Evolutionary conservation across 75 land plant species (phyloP), one percentile per base, ranked within the genome.

Genomic region (Sequoia sempervirens): DNA sequence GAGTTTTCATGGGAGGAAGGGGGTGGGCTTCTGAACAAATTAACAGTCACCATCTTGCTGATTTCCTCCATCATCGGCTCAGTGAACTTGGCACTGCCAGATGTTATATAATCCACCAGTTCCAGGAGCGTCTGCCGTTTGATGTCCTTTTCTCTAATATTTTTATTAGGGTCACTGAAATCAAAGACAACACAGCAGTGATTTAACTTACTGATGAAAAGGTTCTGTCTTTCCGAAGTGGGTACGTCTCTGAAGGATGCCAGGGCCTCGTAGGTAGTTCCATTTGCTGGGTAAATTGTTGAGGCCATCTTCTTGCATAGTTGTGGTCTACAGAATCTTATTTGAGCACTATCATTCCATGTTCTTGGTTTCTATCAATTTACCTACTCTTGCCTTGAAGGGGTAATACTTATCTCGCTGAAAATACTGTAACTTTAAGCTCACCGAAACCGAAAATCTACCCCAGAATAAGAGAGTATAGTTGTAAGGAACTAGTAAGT

Each of bases 121-220:
- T 92, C 93, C 17, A 89, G 37, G 53, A 92, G 47, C 10, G 89
- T 86, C 79, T 89, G 91, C 40, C 92, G 74, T 56, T 92, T 92
- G 26, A 90, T 30, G 56, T 91, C 93, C 82, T 91, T 92, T 83
- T 92, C 91, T 47, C 80, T 72, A 1, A 54, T 36, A 58, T 91
- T 84, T 82, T 86, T 91, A 17, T 69, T 85, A 2, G 92, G 82
- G 68, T 91, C 93, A 64, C 54, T 79, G 83, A 91, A 91, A 80
- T 92, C 93, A 78, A 89, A 91, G 4, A 89, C 83, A 34, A 91
- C 86, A 74, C 82, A 90, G 81, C 93, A 92, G 4, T 91, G 82
- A 82, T 84, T 89, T 82, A 92, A 68, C 86, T 92, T 92, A n/a
- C 85, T 91, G 34, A 91, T 81, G 79, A 89, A 91, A 41, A 91